phyloP scores from a whole-genome alignment of 2,329 filamentous ascomycete genomes.

The Hypoxylon rubiginosum region DNA sequence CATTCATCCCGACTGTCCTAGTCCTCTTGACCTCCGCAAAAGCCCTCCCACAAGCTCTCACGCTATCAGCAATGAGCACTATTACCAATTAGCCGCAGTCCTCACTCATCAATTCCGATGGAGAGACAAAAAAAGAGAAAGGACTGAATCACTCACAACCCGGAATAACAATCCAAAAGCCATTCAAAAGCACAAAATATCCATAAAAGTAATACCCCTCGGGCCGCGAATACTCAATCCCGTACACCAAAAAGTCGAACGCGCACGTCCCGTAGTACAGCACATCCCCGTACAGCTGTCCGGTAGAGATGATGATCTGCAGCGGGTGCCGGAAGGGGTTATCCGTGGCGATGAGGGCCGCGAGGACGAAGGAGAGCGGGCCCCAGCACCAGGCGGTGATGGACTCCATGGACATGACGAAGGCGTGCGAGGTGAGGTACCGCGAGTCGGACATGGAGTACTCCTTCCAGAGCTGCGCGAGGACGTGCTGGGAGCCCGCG shows the following conservation, averaged over 20 bases:
- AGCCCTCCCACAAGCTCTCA: not conserved
- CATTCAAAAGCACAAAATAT: constrained; percentile 66
- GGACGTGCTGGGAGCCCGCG: constrained; percentile 57
- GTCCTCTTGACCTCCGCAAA: not conserved
- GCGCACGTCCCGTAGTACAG: constrained; percentile 65
- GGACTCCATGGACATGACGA: constrained; percentile 69
- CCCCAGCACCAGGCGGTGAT: constrained; percentile 67
- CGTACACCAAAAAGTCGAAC: constrained; percentile 58
- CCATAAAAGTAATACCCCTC: constrained; percentile 66
- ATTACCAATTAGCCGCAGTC: not conserved
- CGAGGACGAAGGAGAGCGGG: constrained; percentile 64
- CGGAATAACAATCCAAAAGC: constrained; percentile 67
- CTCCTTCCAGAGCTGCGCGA: constrained; percentile 70
- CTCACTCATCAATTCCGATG: no score
- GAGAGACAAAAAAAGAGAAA: no score
- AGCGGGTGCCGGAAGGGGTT: constrained; percentile 64
- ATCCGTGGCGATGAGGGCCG: constrained; percentile 58
- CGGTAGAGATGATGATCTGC: constrained; percentile 61
- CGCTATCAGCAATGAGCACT: not conserved
- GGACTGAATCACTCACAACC: no score
- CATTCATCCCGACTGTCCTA: not conserved
- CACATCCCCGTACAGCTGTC: constrained; percentile 66
- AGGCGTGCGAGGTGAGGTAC: constrained; percentile 66
- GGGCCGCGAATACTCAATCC: constrained; percentile 62
- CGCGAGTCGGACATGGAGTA: constrained; percentile 69